Evolutionary conservation across 495 filamentous ascomycete genomes (phyloP).

Genomic region (Aspergillus asperescens): DNA sequence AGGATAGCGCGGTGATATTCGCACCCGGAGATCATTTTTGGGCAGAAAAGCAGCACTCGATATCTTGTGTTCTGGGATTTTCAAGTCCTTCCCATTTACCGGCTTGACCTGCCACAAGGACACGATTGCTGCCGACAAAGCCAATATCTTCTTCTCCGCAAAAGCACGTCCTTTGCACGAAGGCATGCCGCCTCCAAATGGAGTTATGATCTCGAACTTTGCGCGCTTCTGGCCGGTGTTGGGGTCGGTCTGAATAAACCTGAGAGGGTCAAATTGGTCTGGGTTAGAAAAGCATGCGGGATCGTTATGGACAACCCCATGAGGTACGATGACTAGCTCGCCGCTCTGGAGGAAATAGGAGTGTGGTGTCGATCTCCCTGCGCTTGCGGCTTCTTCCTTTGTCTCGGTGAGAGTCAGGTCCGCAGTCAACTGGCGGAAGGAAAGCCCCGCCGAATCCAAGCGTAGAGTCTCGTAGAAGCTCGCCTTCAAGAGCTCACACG

Average conservation of each 20-base stretch:
- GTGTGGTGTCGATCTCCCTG: constrained; percentile 23
- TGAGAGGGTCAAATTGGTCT: constrained; percentile 45
- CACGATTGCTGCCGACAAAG: constrained; percentile 45
- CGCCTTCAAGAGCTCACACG: constrained; percentile 49
- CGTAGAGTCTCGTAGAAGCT: constrained; percentile 52
- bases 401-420: constrained; percentile 44
- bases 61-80: constrained; percentile 28
- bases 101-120: constrained; percentile 50
- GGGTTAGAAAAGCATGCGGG: constrained; percentile 45
- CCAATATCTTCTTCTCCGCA: constrained; percentile 46
- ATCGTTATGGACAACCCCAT: constrained; percentile 48
- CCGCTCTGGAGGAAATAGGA: constrained; percentile 46
- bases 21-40: constrained; percentile 33
- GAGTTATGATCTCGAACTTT: constrained; percentile 28
- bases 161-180: constrained; percentile 46
- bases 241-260: constrained; percentile 44
- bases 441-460: constrained; percentile 45
- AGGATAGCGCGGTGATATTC: constrained; percentile 26
- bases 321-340: constrained; percentile 44
- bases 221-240: constrained; percentile 27
- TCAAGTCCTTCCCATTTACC: constrained; percentile 22
- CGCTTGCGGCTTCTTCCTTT: constrained; percentile 29
- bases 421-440: constrained; percentile 37
- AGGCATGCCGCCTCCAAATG: constrained; percentile 43
- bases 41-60: constrained; percentile 37